Percentiles rank a stretch among this genome's conserved stretches.
These are phyloP conservation scores for Pecoramyces ruminantium DNA, from an alignment of 192 early-diverging fungal species.

Conservation along the genomic window DNA sequence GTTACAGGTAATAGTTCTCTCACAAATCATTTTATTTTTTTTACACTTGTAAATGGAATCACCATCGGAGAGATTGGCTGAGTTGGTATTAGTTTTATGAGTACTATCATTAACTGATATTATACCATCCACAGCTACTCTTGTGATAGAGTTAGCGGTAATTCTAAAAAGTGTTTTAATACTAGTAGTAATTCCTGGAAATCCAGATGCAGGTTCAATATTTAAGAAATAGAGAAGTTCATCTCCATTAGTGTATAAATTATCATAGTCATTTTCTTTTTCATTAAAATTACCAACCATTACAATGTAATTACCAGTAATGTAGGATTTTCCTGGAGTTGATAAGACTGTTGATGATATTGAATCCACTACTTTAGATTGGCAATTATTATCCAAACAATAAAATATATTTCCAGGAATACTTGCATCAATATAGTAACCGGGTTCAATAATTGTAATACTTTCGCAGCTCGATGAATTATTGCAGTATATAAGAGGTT, in stretches of 20 bases:
- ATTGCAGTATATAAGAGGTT: neutral
- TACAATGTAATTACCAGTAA: neutral
- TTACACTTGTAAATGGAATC: neutral
- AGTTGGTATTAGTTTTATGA: neutral
- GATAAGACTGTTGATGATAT: rapidly evolving
- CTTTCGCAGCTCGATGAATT: neutral
- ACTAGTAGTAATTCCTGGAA: neutral
- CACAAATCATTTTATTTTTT: neutral
- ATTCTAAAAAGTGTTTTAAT: neutral
- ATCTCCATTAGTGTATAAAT: neutral
- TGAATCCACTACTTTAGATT: neutral
- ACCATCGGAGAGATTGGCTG: neutral
- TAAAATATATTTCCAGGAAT: neutral
- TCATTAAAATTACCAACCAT: neutral
- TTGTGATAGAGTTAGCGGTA: neutral
- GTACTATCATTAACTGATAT: neutral
- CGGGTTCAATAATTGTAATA: neutral
- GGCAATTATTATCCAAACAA: neutral
- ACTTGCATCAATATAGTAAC: neutral
- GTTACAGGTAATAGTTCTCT: neutral
- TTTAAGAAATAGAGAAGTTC: neutral
- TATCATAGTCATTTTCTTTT: neutral
- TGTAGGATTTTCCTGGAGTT: neutral
- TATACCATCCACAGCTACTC: neutral
- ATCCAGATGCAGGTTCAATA: neutral